Percentiles rank a stretch among this genome's conserved stretches.
These are phyloP conservation scores for Sporisorium reilianum DNA, from an alignment of 1,284 basidiomycete genomes.

Conservation along the genomic window DNA sequence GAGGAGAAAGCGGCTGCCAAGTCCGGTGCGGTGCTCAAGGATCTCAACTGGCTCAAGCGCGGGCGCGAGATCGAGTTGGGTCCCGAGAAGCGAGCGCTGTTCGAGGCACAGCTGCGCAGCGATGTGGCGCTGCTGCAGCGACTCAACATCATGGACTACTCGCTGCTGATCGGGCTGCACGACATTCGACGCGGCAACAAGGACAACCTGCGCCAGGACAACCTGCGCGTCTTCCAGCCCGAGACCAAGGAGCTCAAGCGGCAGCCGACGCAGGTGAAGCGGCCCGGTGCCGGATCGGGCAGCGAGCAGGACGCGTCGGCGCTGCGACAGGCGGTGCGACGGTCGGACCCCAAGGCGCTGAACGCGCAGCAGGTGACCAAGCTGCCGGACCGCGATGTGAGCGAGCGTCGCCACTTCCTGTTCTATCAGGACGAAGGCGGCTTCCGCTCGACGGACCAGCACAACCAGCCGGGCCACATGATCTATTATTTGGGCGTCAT, in stretches of 20 bases:
- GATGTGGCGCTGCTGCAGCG: constrained; percentile 87
- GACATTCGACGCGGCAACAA: constrained; percentile 89
- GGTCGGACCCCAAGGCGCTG: constrained; percentile 83
- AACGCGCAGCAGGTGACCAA: constrained; percentile 75
- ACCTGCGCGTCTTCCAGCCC: constrained; percentile 90
- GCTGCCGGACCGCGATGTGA: constrained; percentile 76
- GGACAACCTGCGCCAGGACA: constrained; percentile 89
- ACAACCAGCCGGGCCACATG: constrained; percentile 79
- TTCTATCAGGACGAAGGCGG: constrained; percentile 99
- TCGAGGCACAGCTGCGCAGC: constrained; percentile 87
- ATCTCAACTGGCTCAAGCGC: constrained; percentile 94
- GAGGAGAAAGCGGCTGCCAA: constrained; percentile 85
- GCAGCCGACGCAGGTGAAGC: constrained; percentile 45
- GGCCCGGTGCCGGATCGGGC: constrained; percentile 27
- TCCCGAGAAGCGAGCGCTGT: constrained; percentile 89
- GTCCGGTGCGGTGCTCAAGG: constrained; percentile 89
- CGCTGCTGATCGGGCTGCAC: constrained; percentile 92
- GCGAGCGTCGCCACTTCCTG: constrained; percentile 84
- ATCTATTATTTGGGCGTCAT: constrained; percentile 82
- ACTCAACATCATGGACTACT: constrained; percentile 96
- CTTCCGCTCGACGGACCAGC: constrained; percentile 86
- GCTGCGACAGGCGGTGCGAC: constrained; percentile 76
- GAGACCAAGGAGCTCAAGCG: constrained; percentile 60
- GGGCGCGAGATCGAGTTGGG: constrained; percentile 84
- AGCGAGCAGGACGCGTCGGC: constrained; percentile 75